Evolutionary conservation across 768 basidiomycete genomes (phyloP), one percentile per base, ranked within the genome.

Genomic region (Hygrocybe coccinea): DNA sequence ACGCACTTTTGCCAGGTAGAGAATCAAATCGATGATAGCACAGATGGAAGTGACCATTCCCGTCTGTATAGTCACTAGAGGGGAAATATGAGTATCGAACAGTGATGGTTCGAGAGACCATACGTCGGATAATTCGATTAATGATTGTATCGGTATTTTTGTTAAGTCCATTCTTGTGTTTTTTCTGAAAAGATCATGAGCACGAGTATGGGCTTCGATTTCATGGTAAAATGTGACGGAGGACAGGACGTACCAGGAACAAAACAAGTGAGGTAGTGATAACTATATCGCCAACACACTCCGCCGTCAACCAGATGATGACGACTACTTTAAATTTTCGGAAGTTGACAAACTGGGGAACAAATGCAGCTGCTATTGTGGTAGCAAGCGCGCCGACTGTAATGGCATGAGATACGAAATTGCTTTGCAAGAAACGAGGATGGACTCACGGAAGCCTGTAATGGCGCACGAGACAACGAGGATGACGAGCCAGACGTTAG

Each of bases 221-320:
- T 37, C 21, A 29, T 24, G 6, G 46, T 22, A n/a, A 34, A 33
- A 51, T 7, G 50, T 25, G 21, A 17, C 33, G 29, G 22, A 29
- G 6, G 14, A 25, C 5, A 14, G 25, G 9, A 64, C 65, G 54
- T 48, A 79, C 79, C 62, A 81, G 61, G 58, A 73, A 71, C 68
- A 67, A 70, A 5, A 78, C 77, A 11, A 81, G 64, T 2, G 73
- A 69, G 19, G 62, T 54, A 1, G 78, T 78, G 38, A 81, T 80
- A 2, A 71, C 39, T 19, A 76, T 59, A 54, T 80, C 79, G 5
- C 71, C 73, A 10, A 70, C 60, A 9, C 70, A 69, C 5, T 74
- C 75, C 29, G 71, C 67, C 1, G 69, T 71, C 4, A 80, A 65
- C 79, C 79, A 79, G 34, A 75, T 50, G 36, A 67, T 65, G 14